These are phyloP conservation scores for Paramarasmius palmivorus DNA, from an alignment of 1,284 basidiomycete genomes.

Conservation along the genomic window DNA sequence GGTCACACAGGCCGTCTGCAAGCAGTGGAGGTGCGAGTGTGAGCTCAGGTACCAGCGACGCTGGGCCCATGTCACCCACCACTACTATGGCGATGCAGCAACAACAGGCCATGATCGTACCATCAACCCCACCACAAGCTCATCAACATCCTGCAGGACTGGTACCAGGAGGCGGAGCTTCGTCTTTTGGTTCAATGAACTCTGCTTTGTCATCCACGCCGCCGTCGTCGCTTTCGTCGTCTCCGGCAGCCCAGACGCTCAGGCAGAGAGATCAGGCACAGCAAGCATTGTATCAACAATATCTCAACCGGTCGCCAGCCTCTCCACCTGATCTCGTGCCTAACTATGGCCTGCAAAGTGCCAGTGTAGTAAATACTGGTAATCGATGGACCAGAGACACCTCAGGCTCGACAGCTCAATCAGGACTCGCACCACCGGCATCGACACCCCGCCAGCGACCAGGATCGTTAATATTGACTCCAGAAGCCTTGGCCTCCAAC, in stretches of 20 bases:
- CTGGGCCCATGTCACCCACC: slow-evolving; percentile 41
- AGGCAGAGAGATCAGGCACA: slow-evolving; percentile 84
- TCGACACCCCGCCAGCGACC: slow-evolving; percentile 55
- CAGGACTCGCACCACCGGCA: slow-evolving; percentile 49
- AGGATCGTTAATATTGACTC: slow-evolving; percentile 70
- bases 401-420: slow-evolving; percentile 31
- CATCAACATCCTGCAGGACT: slow-evolving; percentile 33
- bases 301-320: slow-evolving; percentile 79
- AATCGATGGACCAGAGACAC: slow-evolving; percentile 16
- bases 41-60: background rate
- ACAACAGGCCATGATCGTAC: slow-evolving; percentile 39
- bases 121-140: slow-evolving; percentile 28
- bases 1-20: background rate
- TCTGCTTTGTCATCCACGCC: slow-evolving; percentile 4
- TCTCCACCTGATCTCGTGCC: slow-evolving; percentile 73
- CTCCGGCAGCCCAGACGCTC: slow-evolving; percentile 45
- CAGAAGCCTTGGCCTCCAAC: slow-evolving; percentile 42
- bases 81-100: slow-evolving; percentile 55
- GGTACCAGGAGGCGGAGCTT: slow-evolving; percentile 35
- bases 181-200: slow-evolving; percentile 17
- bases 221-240: slow-evolving; percentile 52
- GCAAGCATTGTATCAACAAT: slow-evolving; percentile 86
- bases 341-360: slow-evolving; percentile 68
- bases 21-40: background rate
- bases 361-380: slow-evolving; percentile 49